Conservation (phyloP, 352 stramenopile genomes). For the Phytopythium mirpurense region DNA sequence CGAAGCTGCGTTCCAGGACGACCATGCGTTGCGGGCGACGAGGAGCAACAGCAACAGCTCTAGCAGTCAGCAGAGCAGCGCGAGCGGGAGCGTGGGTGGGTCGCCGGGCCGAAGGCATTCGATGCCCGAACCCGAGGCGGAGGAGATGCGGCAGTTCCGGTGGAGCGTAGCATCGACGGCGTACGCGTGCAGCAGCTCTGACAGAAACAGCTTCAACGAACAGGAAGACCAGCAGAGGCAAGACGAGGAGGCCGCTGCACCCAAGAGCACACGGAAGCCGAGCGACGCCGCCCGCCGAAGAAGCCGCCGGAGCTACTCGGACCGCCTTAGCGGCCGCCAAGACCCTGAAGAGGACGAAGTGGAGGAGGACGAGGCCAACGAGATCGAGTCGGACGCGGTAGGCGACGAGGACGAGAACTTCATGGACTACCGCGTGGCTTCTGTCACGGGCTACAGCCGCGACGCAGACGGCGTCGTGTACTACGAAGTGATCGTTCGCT, state of each 20-base stretch:
- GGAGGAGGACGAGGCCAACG: conserved; percentile 7
- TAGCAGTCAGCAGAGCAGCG: conserved; percentile 18
- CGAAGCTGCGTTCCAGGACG: neutral
- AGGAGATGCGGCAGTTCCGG: conserved; percentile 17
- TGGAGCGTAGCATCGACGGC: conserved; percentile 3
- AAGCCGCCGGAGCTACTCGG: neutral
- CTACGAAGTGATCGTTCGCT: conserved; percentile 75
- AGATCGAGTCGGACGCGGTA: conserved; percentile 7
- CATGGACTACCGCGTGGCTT: conserved; percentile 57
- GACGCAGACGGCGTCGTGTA: conserved; percentile 73
- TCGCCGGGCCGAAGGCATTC: conserved; percentile 14
- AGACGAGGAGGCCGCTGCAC: neutral
- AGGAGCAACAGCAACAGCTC: conserved; percentile 16
- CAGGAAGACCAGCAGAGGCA: conserved; percentile 6
- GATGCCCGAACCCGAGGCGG: conserved; percentile 20
- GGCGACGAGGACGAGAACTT: conserved; percentile 64
- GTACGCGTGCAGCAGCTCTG: neutral
- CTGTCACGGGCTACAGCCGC: conserved; percentile 67
- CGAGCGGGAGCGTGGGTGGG: conserved; percentile 15
- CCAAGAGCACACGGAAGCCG: neutral
- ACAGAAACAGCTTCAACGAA: conserved; percentile 7
- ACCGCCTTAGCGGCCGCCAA: neutral
- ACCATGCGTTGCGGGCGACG: conserved; percentile 8
- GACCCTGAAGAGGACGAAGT: conserved; percentile 6
- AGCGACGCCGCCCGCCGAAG: neutral